A percentile compares a stretch with the other conserved stretches of the same genome.
These are phyloP conservation scores for Wallemia ichthyophaga DNA, from an alignment of 1,284 basidiomycete species.

Conservation along the genomic window DNA sequence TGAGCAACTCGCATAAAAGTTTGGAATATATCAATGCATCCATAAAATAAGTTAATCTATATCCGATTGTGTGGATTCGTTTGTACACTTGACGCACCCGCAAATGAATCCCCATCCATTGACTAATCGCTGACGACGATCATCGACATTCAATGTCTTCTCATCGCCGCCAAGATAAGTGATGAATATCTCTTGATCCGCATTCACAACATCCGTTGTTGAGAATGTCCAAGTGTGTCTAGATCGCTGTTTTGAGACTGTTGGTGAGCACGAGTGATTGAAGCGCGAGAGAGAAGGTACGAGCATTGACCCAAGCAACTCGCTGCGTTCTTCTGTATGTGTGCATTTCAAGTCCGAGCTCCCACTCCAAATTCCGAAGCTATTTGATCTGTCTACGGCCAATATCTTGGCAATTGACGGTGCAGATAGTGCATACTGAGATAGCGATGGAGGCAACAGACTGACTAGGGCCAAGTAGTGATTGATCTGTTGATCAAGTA, in stretches of 20 bases:
- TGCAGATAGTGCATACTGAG: not conserved
- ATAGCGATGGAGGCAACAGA: not conserved
- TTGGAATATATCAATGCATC: no score
- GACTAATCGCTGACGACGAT: not conserved
- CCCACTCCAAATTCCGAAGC: not conserved
- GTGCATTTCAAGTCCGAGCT: not conserved
- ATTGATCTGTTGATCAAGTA: not conserved
- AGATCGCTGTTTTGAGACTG: not conserved
- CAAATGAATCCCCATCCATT: not conserved
- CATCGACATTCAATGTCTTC: not conserved
- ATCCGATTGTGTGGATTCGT: not conserved
- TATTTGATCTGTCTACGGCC: not conserved
- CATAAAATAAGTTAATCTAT: not conserved
- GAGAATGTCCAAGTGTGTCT: not conserved
- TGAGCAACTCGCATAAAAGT: no score
- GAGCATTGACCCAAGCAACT: not conserved
- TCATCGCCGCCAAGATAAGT: not conserved
- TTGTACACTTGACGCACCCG: not conserved
- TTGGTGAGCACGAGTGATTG: not conserved
- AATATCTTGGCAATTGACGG: not conserved
- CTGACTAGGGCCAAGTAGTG: not conserved
- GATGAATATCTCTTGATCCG: not conserved
- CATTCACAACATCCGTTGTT: not conserved
- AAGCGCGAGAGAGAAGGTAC: not conserved
- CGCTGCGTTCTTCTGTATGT: not conserved